Base-by-base conservation (phyloP, 768 basidiomycete genomes). In the Trametes punicea region DNA sequence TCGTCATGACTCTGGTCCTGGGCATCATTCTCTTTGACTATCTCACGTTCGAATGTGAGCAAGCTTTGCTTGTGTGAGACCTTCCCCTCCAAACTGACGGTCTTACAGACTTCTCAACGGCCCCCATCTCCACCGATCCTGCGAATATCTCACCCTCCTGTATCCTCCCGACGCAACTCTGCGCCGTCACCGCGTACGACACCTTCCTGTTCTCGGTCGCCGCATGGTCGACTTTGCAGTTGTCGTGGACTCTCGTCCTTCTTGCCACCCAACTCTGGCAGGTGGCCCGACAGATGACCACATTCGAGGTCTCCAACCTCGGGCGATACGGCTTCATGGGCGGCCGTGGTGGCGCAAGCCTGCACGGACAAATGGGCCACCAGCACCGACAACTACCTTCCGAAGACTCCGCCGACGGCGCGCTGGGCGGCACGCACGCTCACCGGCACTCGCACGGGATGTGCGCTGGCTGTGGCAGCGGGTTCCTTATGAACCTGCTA, bases 321-420 rank as follows among this genome's bases (percentile, higher is more conserved):
- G 93, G 96, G 3, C 82, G 96, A 42, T 98, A 87, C 66, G 96
- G 97, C 11, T 98, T 87, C 75, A 96, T 99, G 93, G 96, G 97
- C 33, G 95, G 95, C 0, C 84, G 91, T 36, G 90, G 85, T 0
- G 83, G 83, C 18, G 81, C 84, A 2, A 82, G 79, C 33, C 75
- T 89, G 18, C 75, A 75, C 6, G 77, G 82, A 6, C 90, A 93
- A 68, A 88, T 89, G 86, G 87, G 90, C 2, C 88, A 89, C 66
- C 78, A 80, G n/a, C 86, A 89, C 64, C 51, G 46, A 11, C 59
- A 69, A 64, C 64, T 75, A 67, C 67, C 64, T 25, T 38, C 55
- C 21, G 58, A 64, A 23, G 48, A 48, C 39, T 50, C 62, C 5
- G 77, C 78, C 29, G 76, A 79, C 15, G 82, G 80, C 41, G 70